phyloP scores from a whole-genome alignment of 2,329 filamentous ascomycete genomes.

The Cordyceps militaris region DNA sequence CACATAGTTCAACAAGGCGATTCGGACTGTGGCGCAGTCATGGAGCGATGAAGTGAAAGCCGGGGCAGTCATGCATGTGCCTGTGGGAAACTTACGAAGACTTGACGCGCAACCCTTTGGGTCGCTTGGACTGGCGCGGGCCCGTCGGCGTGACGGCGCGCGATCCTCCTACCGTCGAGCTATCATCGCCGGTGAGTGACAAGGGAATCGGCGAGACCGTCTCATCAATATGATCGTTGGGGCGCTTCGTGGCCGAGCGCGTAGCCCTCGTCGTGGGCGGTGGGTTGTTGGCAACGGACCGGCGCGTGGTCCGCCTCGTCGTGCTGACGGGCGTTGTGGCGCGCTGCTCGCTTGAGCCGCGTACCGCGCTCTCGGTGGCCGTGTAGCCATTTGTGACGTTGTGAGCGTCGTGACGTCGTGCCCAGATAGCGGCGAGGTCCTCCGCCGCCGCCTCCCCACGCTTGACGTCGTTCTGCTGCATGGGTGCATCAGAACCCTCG shows the following conservation, averaged over 20 bases:
- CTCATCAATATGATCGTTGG: constrained; percentile 48
- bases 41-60: background rate
- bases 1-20: background rate
- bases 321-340: constrained; percentile 26
- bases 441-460: constrained; percentile 15
- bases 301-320: constrained; percentile 28
- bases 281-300: constrained; percentile 24
- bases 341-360: constrained; percentile 23
- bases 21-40: background rate
- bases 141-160: constrained; percentile 54
- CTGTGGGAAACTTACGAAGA: constrained; percentile 51
- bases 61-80: background rate
- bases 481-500: constrained; percentile 1
- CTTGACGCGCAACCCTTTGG: constrained; percentile 58
- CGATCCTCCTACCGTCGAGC: constrained; percentile 44
- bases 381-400: constrained; percentile 31
- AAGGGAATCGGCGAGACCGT: constrained; percentile 45
- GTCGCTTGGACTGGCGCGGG: constrained; percentile 51
- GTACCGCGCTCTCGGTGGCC: constrained; percentile 33
- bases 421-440: constrained; percentile 27
- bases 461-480: constrained; percentile 16
- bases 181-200: constrained; percentile 40
- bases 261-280: constrained; percentile 36
- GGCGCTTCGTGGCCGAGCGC: constrained; percentile 45
- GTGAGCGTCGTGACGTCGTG: constrained; percentile 31